Percentiles rank a stretch among this genome's conserved stretches.
phyloP scores from a whole-genome alignment of 2,329 filamentous ascomycete species.

The Fulvia fulva region DNA sequence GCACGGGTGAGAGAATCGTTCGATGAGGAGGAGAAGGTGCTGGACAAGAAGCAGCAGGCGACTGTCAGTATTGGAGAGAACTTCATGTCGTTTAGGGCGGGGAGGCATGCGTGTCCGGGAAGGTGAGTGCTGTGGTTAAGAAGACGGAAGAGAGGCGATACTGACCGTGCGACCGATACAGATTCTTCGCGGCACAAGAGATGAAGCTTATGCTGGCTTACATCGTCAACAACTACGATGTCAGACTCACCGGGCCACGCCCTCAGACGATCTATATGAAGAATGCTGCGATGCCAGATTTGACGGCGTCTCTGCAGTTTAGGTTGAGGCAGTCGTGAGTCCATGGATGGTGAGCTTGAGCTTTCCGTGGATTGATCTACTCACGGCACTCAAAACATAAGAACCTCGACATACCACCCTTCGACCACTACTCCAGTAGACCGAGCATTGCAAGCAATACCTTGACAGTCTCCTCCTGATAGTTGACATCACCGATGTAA shows the following conservation, averaged over 20 bases:
- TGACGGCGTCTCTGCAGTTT: neutral
- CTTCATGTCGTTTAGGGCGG: constrained; percentile 25
- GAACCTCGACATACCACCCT: neutral
- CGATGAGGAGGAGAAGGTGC: neutral
- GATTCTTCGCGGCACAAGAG: constrained; percentile 34
- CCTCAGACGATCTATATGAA: neutral
- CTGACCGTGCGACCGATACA: too few relatives aligned
- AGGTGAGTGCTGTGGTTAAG: constrained; percentile 44
- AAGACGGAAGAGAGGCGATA: too few relatives aligned
- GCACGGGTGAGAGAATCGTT: constrained; percentile 9
- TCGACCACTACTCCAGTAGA: too few relatives aligned
- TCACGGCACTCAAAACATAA: too few relatives aligned
- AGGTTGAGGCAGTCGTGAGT: neutral
- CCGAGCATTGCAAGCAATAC: too few relatives aligned
- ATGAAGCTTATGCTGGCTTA: constrained; percentile 46
- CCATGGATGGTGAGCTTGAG: neutral
- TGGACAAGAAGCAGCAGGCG: constrained; percentile 11
- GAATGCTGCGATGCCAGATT: neutral
- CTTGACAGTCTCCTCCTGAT: too few relatives aligned
- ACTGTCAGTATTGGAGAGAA: constrained; percentile 18
- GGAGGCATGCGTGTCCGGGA: constrained; percentile 30
- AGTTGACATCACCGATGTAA: too few relatives aligned
- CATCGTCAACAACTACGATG: constrained; percentile 42
- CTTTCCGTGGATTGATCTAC: neutral
- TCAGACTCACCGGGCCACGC: constrained; percentile 13